Evolutionary conservation across 2,329 filamentous ascomycete genomes (phyloP).

Genomic region (Malbranchea zuffiana): DNA sequence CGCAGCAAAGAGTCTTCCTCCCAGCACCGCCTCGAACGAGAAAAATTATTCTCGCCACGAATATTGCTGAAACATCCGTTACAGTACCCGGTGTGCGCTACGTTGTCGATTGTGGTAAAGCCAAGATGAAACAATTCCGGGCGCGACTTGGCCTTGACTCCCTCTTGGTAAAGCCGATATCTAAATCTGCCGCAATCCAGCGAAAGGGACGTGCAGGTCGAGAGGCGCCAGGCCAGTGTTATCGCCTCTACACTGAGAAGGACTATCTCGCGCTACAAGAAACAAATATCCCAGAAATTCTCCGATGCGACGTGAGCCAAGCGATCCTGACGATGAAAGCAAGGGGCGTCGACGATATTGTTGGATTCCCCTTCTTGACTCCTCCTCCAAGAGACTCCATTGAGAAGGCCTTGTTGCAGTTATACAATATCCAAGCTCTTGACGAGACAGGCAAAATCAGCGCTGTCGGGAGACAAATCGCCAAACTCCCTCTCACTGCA

Average conservation of each 20-base stretch:
- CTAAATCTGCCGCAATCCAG: slow-evolving; percentile 85
- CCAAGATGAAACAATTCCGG: slow-evolving; percentile 87
- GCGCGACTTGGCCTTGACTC: slow-evolving; percentile 79
- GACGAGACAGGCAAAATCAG: slow-evolving; percentile 64
- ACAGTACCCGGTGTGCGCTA: slow-evolving; percentile 87
- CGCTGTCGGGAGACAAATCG: slow-evolving; percentile 61
- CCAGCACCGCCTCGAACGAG: slow-evolving; percentile 63
- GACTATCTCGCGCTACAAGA: slow-evolving; percentile 60
- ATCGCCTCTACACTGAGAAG: slow-evolving; percentile 72
- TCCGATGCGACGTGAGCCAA: slow-evolving; percentile 77
- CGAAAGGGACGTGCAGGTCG: slow-evolving; percentile 83
- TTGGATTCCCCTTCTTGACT: slow-evolving; percentile 77
- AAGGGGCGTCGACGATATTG: slow-evolving; percentile 68
- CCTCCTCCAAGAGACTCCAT: slow-evolving; percentile 67
- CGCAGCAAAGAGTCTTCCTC: slow-evolving; percentile 77
- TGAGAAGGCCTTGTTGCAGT: slow-evolving; percentile 68
- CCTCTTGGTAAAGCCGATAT: slow-evolving; percentile 79
- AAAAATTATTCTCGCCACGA: slow-evolving; percentile 86
- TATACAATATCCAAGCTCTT: slow-evolving; percentile 68
- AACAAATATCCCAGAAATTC: slow-evolving; percentile 74
- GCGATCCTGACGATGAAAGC: slow-evolving; percentile 90
- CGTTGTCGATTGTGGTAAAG: slow-evolving; percentile 86
- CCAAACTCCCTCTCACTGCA: slow-evolving; percentile 71
- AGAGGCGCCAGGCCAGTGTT: slow-evolving; percentile 84
- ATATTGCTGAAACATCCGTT: slow-evolving; percentile 97